These are phyloP conservation scores for Wickerhamomyces sp. DNA, from an alignment of 1,139 yeast species.

Conservation along the genomic window DNA sequence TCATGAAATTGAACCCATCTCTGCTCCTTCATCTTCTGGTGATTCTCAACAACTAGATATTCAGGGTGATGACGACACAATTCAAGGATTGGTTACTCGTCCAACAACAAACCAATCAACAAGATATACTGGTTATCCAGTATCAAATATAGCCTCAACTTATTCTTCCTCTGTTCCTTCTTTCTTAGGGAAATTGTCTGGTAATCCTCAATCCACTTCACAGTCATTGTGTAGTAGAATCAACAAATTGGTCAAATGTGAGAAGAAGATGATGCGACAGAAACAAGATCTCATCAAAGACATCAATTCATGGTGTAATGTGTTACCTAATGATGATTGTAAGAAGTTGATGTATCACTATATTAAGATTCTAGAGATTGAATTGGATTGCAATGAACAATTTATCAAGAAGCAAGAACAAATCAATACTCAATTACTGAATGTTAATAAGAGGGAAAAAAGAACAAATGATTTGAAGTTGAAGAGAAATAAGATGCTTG, in stretches of 20 bases:
- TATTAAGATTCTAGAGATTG: slow-evolving; percentile 33
- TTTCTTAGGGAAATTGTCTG: slow-evolving; percentile 17
- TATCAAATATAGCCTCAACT: slow-evolving; percentile 4
- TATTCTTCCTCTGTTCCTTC: slow-evolving; percentile 11
- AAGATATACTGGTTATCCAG: slow-evolving; percentile 8
- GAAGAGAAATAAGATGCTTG: slow-evolving; percentile 32
- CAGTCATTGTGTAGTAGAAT: slow-evolving; percentile 24
- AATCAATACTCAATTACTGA: slow-evolving; percentile 37
- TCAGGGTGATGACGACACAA: slow-evolving; percentile 7
- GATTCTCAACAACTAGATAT: slow-evolving; percentile 9
- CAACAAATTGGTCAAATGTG: slow-evolving; percentile 31
- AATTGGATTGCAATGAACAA: slow-evolving; percentile 30
- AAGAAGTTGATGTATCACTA: slow-evolving; percentile 37
- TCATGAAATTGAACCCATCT: background rate
- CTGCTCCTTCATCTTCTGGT: slow-evolving; percentile 6
- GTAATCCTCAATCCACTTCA: slow-evolving; percentile 18
- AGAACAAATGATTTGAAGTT: slow-evolving; percentile 36
- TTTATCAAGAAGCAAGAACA: slow-evolving; percentile 37
- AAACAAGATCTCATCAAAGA: slow-evolving; percentile 36
- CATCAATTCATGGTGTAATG: slow-evolving; percentile 37
- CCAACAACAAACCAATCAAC: slow-evolving; percentile 8
- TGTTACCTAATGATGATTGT: slow-evolving; percentile 37
- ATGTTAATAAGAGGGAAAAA: slow-evolving; percentile 47
- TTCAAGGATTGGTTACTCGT: slow-evolving; percentile 13
- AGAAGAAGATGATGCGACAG: slow-evolving; percentile 31